These are phyloP conservation scores for Bolboschoenus planiculmis DNA, from an alignment of 176 grass and related monocot species.

Conservation along the genomic window DNA sequence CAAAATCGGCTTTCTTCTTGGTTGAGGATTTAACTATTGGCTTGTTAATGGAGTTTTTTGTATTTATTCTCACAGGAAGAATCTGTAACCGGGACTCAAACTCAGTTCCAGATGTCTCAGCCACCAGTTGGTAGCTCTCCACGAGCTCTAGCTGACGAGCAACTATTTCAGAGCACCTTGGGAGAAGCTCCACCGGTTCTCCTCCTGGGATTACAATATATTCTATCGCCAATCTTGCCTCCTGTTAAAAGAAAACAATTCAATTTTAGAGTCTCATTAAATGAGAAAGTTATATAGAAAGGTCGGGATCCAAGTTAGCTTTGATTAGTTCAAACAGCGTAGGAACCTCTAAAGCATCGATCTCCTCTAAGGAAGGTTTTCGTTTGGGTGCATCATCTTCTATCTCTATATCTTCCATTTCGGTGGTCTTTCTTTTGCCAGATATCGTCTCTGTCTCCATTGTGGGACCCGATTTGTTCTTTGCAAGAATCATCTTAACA, in stretches of 20 bases:
- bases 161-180: conserved; percentile 94
- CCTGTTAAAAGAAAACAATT: conserved; percentile 35
- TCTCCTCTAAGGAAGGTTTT: conserved; percentile 89
- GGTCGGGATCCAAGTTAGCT: background rate
- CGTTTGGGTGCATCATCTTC: conserved; percentile 87
- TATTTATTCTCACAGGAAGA: conserved; percentile 82
- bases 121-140: conserved; percentile 90
- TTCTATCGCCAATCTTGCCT: conserved; percentile 82
- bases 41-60: conserved; percentile 33
- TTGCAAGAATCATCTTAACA: conserved; percentile 89
- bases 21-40: background rate
- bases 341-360: conserved; percentile 86
- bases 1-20: conserved; percentile 37
- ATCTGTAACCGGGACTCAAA: conserved; percentile 84
- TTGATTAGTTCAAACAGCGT: background rate
- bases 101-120: conserved; percentile 82
- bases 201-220: conserved; percentile 94
- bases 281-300: no score
- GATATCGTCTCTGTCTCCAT: background rate
- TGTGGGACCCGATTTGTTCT: conserved; percentile 28
- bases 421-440: conserved; percentile 28
- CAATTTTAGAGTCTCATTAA: background rate
- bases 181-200: conserved; percentile 85
- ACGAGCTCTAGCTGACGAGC: conserved; percentile 92
- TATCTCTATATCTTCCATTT: conserved; percentile 71